Evolutionary conservation across 2,329 filamentous ascomycete genomes (phyloP).

Genomic region (Colletotrichum karsti): DNA sequence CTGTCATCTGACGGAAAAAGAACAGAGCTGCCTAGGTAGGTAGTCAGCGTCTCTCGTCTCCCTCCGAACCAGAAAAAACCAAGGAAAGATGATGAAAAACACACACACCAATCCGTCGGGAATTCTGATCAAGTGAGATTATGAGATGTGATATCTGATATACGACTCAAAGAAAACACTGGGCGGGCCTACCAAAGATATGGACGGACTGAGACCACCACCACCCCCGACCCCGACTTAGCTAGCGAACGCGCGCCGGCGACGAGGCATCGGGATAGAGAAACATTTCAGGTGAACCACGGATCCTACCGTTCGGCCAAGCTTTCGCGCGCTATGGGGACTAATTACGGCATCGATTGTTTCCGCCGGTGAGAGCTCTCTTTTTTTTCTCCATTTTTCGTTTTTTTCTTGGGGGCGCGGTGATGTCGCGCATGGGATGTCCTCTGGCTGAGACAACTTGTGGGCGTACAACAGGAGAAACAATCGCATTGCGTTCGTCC

Average conservation of each 20-base stretch:
- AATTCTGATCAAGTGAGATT: not conserved
- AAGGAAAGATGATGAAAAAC: too few species aligned
- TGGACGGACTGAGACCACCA: too few species aligned
- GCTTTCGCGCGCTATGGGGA: not conserved
- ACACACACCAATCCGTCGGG: too few species aligned
- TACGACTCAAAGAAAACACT: not conserved
- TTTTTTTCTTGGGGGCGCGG: too few species aligned
- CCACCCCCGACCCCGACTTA: too few species aligned
- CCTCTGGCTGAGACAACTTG: not conserved
- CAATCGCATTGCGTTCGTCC: too few species aligned
- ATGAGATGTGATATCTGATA: conserved; percentile 14
- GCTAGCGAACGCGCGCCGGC: not conserved
- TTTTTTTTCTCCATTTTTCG: too few species aligned
- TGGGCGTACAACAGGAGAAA: not conserved
- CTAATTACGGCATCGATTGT: too few species aligned
- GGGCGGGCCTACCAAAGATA: not conserved
- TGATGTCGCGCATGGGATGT: not conserved
- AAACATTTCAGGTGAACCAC: not conserved
- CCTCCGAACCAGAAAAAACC: too few species aligned
- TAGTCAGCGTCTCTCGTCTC: not conserved
- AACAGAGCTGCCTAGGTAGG: too few species aligned
- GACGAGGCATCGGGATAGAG: not conserved
- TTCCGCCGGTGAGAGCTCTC: too few species aligned
- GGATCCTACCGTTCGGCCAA: not conserved
- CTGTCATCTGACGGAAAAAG: too few species aligned